Evolutionary conservation across 768 basidiomycete species (phyloP), one percentile per base, ranked within the genome.

Genomic region (Lactarius pseudohatsudake): DNA sequence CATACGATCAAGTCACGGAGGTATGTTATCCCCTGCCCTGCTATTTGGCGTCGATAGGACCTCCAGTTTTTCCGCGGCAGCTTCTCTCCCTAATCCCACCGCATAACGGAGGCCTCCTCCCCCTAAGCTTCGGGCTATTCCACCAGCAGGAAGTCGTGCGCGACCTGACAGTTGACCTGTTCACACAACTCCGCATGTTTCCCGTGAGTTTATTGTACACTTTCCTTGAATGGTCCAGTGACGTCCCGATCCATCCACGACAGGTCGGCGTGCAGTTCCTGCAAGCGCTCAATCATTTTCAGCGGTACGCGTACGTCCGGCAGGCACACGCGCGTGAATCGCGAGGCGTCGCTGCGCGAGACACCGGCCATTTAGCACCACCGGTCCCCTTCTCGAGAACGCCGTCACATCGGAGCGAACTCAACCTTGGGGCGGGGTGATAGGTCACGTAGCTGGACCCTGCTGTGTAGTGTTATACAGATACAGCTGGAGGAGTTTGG

Each of bases 1-100:
- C 85, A 0, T 97, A 98, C 72, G 94, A 96, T 60, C 92, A 96
- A 75, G 88, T 93, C 16, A 83, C 92, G 1, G 94, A 98, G 84
- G 96, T 94, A 64, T 50, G 81, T 75, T 10, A 18, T 18, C 41
- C 65, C 16, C 64, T 57, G 18, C 64, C 56, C 58, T 50, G 22
- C 20, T 45, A 57, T 3, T 63, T 59, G 32, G 11, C 2, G 26
- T 30, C 15, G 41, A 41, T 20, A 47, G 30, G 59, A 54, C 47
- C 40, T 65, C 59, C 64, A 55, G 60, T 34, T 32, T 38, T 40
- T 53, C 30, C 36, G 8, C 50, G 40, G 38, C 72, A 98, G 96
- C 80, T 98, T n/a, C 80, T 98, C 34, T 84, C 95, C 1, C 81
- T 84, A 59, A 76, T 91, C 38, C 86, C 91, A 13, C 86, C 88